Evolutionary conservation across 2,329 filamentous ascomycete species (phyloP), one percentile per base, ranked within the genome.

Genomic region (Cordyceps militaris): DNA sequence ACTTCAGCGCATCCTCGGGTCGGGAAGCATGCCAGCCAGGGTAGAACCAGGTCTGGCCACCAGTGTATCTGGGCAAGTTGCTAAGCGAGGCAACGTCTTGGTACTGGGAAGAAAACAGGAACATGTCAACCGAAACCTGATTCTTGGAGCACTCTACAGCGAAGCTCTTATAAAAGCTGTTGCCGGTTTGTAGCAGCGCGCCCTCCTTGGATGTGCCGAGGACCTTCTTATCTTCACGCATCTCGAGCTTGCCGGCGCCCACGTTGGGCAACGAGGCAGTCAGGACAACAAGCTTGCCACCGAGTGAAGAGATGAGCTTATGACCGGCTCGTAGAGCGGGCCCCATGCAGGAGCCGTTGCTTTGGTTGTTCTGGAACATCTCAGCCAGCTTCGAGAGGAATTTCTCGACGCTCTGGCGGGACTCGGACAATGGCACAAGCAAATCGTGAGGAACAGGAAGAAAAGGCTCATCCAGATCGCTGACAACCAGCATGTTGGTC

Each of bases 101-200:
- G 72, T 99, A 97, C 70, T 94, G 89, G 16, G 91, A 92, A 4
- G 90, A 94, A 76, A 96, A 97, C 52, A 97, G 79, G 78, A 97
- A 97, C 92, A 97, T 97, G 71, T 97, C 92, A 64, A 99, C 91
- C 0, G 92, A 97, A 28, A 99, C 94, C 73, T 99, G 94, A 64
- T 95, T 96, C 78, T 99, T 99, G 38, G 92, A 97, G 74, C 94
- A 99, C 71, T 99, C 94, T 3, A 99, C 94, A 0, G 94, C 94
- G 67, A 99, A 99, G 67, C 90, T 96, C 80, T 99, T 99, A 81
- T 97, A 99, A 74, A 97, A 99, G 68, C 89, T 91, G 76, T 91
- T 97, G 42, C 85, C 89, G 0, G 94, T 97, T 71, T 97, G 93
- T 54, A 99, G 77, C 32, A 99, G 80, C 61, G 82, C 79, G 63